phyloP scores from a whole-genome alignment of 257 asterid species.

The Osmanthus fragrans region DNA sequence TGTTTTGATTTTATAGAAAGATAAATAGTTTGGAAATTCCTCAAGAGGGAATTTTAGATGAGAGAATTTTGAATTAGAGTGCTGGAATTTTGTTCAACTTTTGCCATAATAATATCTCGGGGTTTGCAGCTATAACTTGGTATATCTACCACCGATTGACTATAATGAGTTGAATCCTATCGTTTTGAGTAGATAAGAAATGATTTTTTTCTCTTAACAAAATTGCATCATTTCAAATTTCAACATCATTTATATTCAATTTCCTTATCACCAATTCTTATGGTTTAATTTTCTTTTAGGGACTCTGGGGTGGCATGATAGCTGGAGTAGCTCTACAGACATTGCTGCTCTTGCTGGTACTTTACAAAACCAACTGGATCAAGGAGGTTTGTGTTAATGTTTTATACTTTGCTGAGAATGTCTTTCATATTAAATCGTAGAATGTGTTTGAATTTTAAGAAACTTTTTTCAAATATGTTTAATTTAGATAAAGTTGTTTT shows the following conservation, averaged over 20 bases:
- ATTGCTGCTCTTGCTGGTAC: conserved; percentile 1
- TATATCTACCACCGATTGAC: background rate
- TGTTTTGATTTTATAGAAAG: too few species aligned
- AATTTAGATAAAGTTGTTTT: background rate
- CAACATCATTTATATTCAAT: background rate
- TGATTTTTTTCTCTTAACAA: too few species aligned
- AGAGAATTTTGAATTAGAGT: background rate
- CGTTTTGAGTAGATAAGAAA: too few species aligned
- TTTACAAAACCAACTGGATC: conserved; percentile 12
- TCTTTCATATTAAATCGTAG: too few species aligned
- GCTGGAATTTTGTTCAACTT: background rate
- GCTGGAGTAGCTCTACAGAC: conserved; percentile 16
- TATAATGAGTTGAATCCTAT: too few species aligned
- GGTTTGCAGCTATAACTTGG: background rate
- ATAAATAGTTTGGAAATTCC: too few species aligned
- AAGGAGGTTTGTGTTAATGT: conserved; percentile 17
- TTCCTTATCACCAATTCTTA: background rate
- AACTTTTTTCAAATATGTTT: background rate
- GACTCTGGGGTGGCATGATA: conserved; percentile 2
- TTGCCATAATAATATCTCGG: background rate
- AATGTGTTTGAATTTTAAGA: background rate
- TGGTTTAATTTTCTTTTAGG: background rate
- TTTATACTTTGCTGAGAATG: background rate
- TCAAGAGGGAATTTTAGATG: background rate
- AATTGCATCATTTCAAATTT: background rate